Evolutionary conservation across 352 stramenopile genomes (phyloP), one percentile per base, ranked within the genome.

Genomic region (Phytophthora lateralis): DNA sequence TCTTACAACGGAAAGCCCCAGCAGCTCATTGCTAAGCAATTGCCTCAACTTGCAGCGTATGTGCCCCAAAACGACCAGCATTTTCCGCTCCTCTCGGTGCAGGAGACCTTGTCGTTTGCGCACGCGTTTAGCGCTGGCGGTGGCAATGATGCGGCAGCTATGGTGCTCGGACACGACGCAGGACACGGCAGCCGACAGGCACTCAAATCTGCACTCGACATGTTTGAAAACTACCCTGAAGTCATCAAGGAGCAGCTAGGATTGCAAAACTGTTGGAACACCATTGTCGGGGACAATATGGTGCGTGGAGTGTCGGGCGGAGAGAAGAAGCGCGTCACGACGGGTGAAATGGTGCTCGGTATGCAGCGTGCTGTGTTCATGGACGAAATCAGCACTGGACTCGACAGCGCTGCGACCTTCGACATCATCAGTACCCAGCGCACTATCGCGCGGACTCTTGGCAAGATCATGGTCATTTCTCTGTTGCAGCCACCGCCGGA

Each of bases 301-400:
- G 51, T 96, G 44, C 83, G 89, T 29, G 92, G 92, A 20, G 82
- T 97, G 5, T 89, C 69, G 32, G 92, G 91, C 34, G 92, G 92
- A 18, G 87, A 98, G 69, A 82, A 82, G 38, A 76, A 89, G 18
- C 78, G 92, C 39, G 86, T 66, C 15, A 66, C 56, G 46, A 47
- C 34, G 10, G 63, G 54, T n/a, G 63, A 71, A n/a, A 66, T 62
- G 96, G 5, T 96, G 76, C 70, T 88, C 32, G 67, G 71, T 15
- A 50, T 68, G 26, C 63, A 75, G 38, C 68, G 59, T 15, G 75
- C 95, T 4, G 60, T 82, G 15, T 88, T 91, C 38, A 82, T 78
- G 57, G 92, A 98, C 69, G 84, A 95, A 74, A 97, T 98, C 60
- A 91, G 74, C 44, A 98, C 90, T 18, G 93, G 92, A n/a, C 76